Evolutionary conservation across 176 grass and related monocot genomes (phyloP), one percentile per base, ranked within the genome.

Genomic region (Aegilops bicornis): DNA sequence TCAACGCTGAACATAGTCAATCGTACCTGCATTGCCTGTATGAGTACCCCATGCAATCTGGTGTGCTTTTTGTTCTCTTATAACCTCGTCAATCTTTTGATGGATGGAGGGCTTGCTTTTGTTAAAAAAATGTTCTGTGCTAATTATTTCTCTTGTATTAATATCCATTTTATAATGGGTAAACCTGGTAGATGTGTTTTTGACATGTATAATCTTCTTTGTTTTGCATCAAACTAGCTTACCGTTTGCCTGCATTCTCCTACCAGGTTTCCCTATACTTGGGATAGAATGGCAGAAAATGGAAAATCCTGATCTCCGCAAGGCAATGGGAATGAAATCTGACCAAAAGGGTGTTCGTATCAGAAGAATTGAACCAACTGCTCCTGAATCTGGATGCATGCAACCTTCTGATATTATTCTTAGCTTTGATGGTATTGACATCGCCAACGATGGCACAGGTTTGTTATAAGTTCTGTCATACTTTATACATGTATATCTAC

Each of bases 261-360:
- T 85, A 16, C 40, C 67, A 98, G 96, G 96, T 84, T 98, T 96
- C 56, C 97, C 97, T 85, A 94, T 96, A 85, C 82, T 98, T 75
- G 97, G 92, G 31, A 70, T 94, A 76, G 94, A 98, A 83, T 98
- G 94, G 97, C 97, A 98, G 86, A 98, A 98, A 89, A 98, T 98
- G 93, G 97, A 98, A 88, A 98, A 94, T 82, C 97, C 97, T 80
- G 92, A 98, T 88, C 87, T 98, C 56, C 91, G 97, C 30, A 98
- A 98, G 48, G 92, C 94, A 84, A 96, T 98, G 87, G 90, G 97
- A 71, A 96, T 98, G 97, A 91, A 94, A 73, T 50, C 90, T 70
- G 90, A 94, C 45, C 97, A 96, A 77, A 98, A 96, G 42, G 97
- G 97, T 88, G 97, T 94, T 56, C 97, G 97, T 50, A 70, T 98